These are phyloP conservation scores for Penicillium bialowiezense DNA, from an alignment of 495 filamentous ascomycete species.

Conservation along the genomic window DNA sequence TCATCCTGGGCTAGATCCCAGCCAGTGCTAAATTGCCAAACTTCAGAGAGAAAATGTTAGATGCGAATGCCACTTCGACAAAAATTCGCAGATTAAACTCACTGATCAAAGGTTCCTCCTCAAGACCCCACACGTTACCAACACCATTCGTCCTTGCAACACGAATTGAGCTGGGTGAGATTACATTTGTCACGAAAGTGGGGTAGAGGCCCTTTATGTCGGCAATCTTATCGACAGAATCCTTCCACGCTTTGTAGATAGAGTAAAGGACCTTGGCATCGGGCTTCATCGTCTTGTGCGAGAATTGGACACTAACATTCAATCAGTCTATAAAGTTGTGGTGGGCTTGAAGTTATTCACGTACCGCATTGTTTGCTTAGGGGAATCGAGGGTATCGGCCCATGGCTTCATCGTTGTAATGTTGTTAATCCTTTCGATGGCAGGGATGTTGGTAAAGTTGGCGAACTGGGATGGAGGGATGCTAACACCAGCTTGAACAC, in stretches of 20 bases:
- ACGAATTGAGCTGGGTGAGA: conserved; percentile 8
- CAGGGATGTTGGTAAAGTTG: conserved; percentile 25
- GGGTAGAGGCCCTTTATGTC: conserved; percentile 28
- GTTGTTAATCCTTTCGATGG: conserved; percentile 16
- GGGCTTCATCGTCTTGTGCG: conserved; percentile 23
- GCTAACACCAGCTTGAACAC: conserved; percentile 28
- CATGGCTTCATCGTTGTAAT: conserved; percentile 20
- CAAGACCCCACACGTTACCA: conserved; percentile 42
- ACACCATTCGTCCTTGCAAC: conserved; percentile 22
- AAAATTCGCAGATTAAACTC: conserved; percentile 8
- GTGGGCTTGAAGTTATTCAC: no score
- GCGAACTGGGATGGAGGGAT: conserved; percentile 26
- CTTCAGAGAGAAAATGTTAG: conserved; percentile 2
- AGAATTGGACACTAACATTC: conserved; percentile 26
- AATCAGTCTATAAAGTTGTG: no score
- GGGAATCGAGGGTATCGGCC: conserved; percentile 18
- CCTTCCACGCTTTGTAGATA: conserved; percentile 27
- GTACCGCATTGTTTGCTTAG: conserved; percentile 30
- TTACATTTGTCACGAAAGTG: conserved; percentile 26
- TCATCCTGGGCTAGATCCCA: conserved; percentile 24
- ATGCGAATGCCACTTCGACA: no score
- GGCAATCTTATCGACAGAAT: conserved; percentile 17
- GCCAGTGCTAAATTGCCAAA: conserved; percentile 32
- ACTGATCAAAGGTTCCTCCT: conserved; percentile 23
- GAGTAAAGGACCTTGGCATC: conserved; percentile 16